Base-by-base conservation (phyloP, 139 green algal genomes). In the Nannochloris sp. region DNA sequence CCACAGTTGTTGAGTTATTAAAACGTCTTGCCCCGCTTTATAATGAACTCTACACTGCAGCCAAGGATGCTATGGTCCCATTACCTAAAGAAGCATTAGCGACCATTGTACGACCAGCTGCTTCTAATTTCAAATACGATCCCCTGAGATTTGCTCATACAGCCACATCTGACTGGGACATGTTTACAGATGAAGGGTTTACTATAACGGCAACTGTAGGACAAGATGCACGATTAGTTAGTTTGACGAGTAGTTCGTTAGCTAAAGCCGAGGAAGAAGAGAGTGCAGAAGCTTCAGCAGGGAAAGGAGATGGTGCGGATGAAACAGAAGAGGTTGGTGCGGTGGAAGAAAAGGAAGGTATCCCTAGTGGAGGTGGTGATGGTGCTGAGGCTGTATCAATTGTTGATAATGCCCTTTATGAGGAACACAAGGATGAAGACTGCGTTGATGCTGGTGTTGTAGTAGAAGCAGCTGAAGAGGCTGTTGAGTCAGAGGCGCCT, bases 31-130 rank as follows among this genome's bases (percentile, higher is more conserved):
- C 71, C 4, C 64, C 64, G 3, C 42, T 78, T 8, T 78, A 78
- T 56, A 73, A 73, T 55, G 32, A 23, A 38, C 58, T 78, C 13
- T 78, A 73, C 39, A 35, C 42, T 13, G 64, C 71, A 4, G 71
- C 71, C 10, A 68, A 69, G 8, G 54, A 61, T 12, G n/a, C 59
- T 36, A 15, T 65, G 12, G 15, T 65, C 4, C 59, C 59, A 33
- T 36, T 65, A 33, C 59, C 59, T 25, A 23, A 14, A 54, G 59
- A 65, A 9, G 59, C 59, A 27, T 15, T 65, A 9, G 59, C 38
- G n/a, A 54, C 23, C 1, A 51, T 51, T 51, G 32, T 27, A 10
- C 37, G 9, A 9, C 25, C 33, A 23, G n/a, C 37, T 3, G 32
- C 59, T 13, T 24, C 25, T 35, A 19, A 14, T 27, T 57, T 55